Percentiles rank a stretch among this genome's conserved stretches.
These are phyloP conservation scores for Oxyria digyna DNA, from an alignment of 148 eudicot species.

Conservation along the genomic window DNA sequence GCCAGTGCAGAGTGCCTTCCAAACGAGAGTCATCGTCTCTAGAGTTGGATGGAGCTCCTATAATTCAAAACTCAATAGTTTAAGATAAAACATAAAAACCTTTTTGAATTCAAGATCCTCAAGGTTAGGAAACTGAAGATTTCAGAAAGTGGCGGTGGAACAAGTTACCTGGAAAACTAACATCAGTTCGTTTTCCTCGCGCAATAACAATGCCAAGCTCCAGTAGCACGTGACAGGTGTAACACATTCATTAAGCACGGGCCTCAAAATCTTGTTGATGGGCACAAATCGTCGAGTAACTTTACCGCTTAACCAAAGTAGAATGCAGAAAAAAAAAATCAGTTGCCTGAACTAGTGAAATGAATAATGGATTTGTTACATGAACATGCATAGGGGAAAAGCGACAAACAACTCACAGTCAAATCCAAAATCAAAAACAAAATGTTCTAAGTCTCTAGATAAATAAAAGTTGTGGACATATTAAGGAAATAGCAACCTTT, in stretches of 20 bases:
- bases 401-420: background rate
- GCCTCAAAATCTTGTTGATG: slow-evolving; percentile 64
- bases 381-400: background rate
- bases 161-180: slow-evolving; percentile 78
- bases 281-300: slow-evolving; percentile 58
- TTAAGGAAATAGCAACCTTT: background rate
- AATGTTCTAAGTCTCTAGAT: background rate
- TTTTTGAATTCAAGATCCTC: background rate
- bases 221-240: slow-evolving; percentile 94
- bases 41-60: slow-evolving; percentile 67
- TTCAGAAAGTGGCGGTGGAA: too few species aligned
- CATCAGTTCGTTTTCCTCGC: slow-evolving; percentile 55
- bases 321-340: background rate
- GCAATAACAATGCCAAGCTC: slow-evolving; percentile 68
- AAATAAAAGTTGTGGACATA: background rate
- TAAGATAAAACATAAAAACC: too few species aligned
- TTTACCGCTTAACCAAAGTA: slow-evolving; percentile 45
- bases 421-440: background rate
- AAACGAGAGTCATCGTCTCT: slow-evolving; percentile 55
- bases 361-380: background rate
- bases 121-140: background rate
- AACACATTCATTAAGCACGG: slow-evolving; percentile 78
- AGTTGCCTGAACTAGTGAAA: background rate
- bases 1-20: slow-evolving; percentile 61
- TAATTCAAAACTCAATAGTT: background rate